Evolutionary conservation across 192 early-diverging fungal genomes (phyloP), one percentile per base, ranked within the genome.

Genomic region (Rhizophagus sp.): DNA sequence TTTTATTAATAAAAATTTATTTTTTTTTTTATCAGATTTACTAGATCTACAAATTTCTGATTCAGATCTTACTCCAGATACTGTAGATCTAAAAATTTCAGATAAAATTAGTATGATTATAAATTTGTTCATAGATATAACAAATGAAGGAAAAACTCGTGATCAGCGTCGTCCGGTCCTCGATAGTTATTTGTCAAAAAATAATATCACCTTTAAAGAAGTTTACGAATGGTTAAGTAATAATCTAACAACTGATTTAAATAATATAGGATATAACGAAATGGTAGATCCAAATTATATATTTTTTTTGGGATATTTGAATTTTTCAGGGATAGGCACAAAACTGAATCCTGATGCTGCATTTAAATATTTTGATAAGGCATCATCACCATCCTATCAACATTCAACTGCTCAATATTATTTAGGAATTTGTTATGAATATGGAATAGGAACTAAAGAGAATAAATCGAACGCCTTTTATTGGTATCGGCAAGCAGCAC

Each of bases 321-420:
- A 57, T 57, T 57, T 22, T 57, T 57, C 52, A 22, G 52, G 52
- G 22, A 22, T 57, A 4, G 52, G 52, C 12, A 57, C 52, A 22
- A 22, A 1, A 7, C 0, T 22, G 1, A 7, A 57, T 22, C 0
- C 5, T 22, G 6, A 22, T 0, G 12, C 1, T 1, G 52, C 52
- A n/a, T 57, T 22, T 22, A 6, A 57, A 7, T 57, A 57, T 57
- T 57, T 57, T 57, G 2, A 57, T 0, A 13, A 57, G 22, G 52
- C 17, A 4, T 17, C 52, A 57, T 57, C 17, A 57, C 13, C 2
- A 57, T 4, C 15, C 17, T 57, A 17, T 19, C 15, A 30, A 30
- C 30, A 30, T 30, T 30, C 30, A 36, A 36, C 34, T 36, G 15
- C 52, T 57, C 52, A 57, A 22, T 57, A 57, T 57, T 57, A n/a